Evolutionary conservation across 306 rosid species (phyloP), one percentile per base, ranked within the genome.

Genomic region (Acacia acuminata): DNA sequence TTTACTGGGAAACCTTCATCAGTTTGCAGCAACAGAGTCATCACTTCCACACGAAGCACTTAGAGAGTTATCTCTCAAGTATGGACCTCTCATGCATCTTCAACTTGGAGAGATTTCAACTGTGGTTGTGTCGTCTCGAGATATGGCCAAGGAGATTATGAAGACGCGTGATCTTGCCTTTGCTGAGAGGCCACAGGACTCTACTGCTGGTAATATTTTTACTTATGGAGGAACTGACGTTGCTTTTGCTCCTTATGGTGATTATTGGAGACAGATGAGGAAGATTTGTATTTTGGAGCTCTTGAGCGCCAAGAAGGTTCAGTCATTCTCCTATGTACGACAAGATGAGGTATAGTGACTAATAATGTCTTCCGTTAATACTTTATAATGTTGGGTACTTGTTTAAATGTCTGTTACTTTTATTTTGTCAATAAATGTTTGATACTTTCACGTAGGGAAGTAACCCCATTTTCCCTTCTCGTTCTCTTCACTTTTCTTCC

Each of bases 1-100:
- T 25, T 5, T 79, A 11, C 45, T 84, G 36, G 87, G 84, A 43
- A 84, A 84, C 68, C n/a, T 79, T 36, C 87, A 84, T 47, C 81
- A 79, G 24, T 55, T 67, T 30, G 70, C 68, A 20, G 45, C 69
- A 32, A 48, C 72, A 45, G 25, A 10, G 77, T 64, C 40, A 8
- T 45, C 84, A 68, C 75, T 43, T 44, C 20, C 69, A 75, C 81
- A 79, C 22, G 78, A 20, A 67, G 68, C 81, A 22, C 73, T 79
- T 7, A 7, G 50, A 55, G 48, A 79, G 6, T 32, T 75, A 24
- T 55, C 84, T 3, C 64, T 34, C 19, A 58, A 38, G 3, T 47
- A 68, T 69, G 87, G 87, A 19, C 87, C 87, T 4, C 8, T 79
- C 8, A 84, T 80, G 87, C 78, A 1, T 3, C 30, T 58, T 58